phyloP scores from a whole-genome alignment of 179 eudicot species.

The Pouteria campechiana region DNA sequence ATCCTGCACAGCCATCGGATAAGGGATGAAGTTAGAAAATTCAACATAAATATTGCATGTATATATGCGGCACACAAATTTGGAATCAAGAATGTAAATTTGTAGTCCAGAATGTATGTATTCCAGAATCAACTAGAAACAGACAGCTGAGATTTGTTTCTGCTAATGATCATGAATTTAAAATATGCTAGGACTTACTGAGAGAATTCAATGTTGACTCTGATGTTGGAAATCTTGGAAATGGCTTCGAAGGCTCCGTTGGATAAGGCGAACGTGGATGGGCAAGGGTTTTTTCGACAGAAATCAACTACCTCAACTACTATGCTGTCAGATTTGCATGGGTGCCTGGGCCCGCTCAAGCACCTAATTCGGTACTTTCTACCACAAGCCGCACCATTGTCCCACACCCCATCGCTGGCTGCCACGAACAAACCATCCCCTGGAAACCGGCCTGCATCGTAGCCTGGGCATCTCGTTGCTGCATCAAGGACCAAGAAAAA shows the following conservation, averaged over 20 bases:
- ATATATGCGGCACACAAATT: no score
- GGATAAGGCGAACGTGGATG: slow-evolving; percentile 23
- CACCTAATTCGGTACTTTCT: slow-evolving; percentile 29
- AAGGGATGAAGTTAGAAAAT: no score
- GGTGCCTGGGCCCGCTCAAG: slow-evolving; percentile 18
- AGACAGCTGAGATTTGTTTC: no score
- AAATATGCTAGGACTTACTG: slow-evolving; percentile 16
- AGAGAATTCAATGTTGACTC: slow-evolving; percentile 29
- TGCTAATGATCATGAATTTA: no score
- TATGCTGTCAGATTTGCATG: slow-evolving; percentile 15
- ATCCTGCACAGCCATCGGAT: no score
- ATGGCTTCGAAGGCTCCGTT: slow-evolving; percentile 25
- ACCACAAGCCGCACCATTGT: slow-evolving; percentile 46
- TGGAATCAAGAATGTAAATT: no score
- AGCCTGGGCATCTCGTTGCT: slow-evolving; percentile 37
- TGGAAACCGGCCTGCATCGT: slow-evolving; percentile 29
- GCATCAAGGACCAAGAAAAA: background rate
- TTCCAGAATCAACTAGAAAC: no score
- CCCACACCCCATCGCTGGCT: slow-evolving; percentile 40
- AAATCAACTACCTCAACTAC: slow-evolving; percentile 28
- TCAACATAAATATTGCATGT: no score
- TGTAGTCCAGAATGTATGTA: no score
- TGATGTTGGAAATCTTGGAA: slow-evolving; percentile 9
- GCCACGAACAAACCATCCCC: slow-evolving; percentile 29
- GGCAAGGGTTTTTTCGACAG: slow-evolving; percentile 26